phyloP scores from a whole-genome alignment of 257 asterid genomes.

The Scutellaria minor region DNA sequence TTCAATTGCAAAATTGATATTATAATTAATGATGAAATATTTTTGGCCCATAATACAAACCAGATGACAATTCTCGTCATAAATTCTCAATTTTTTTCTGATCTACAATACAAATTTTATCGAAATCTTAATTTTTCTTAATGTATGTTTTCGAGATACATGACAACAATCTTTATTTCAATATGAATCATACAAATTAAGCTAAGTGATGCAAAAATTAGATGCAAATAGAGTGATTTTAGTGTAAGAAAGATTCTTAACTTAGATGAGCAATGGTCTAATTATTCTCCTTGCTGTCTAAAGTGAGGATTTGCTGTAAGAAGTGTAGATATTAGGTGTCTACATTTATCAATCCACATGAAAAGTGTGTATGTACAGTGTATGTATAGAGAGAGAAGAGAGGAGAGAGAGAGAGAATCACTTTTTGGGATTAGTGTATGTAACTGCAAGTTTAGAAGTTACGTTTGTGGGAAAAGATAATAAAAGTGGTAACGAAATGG shows the following conservation, averaged over 20 bases:
- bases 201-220: no score
- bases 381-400: slow-evolving; percentile 21
- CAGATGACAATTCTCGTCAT: no score
- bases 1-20: no score
- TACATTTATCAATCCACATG: slow-evolving; percentile 26
- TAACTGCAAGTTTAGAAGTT: slow-evolving; percentile 52
- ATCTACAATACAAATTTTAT: no score
- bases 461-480: slow-evolving; percentile 48
- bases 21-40: no score
- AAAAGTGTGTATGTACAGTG: background rate
- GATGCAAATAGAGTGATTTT: background rate
- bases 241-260: slow-evolving; percentile 36
- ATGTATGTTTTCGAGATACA: no score
- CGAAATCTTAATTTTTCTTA: no score
- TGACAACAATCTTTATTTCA: no score
- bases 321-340: slow-evolving; percentile 34
- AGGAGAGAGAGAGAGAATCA: slow-evolving; percentile 29
- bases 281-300: slow-evolving; percentile 39
- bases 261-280: slow-evolving; percentile 31
- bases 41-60: no score
- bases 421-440: slow-evolving; percentile 48
- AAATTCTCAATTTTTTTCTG: no score
- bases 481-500: slow-evolving; percentile 39
- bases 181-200: no score
- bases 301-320: slow-evolving; percentile 35